Conservation (phyloP, 2,329 filamentous ascomycete species). For the Fusarium verticillioides region DNA sequence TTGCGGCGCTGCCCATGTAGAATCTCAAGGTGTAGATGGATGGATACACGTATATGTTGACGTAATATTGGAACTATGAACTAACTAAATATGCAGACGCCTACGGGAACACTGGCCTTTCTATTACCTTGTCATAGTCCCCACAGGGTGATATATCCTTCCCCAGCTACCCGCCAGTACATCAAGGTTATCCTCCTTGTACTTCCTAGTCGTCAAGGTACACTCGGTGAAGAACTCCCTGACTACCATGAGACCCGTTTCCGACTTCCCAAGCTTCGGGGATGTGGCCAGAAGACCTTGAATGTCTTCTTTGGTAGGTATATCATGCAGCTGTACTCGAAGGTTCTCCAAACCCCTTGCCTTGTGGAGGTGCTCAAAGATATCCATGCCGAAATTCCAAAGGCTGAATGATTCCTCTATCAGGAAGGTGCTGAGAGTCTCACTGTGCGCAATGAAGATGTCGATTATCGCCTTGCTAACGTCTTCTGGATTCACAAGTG, state of each 20-base stretch:
- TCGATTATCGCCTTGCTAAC: neutral
- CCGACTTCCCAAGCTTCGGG: neutral
- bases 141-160: fast-evolving
- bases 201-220: neutral
- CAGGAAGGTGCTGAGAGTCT: neutral
- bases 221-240: neutral
- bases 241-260: neutral
- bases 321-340: neutral
- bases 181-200: too few species aligned
- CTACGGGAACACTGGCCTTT: neutral
- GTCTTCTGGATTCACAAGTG: too few species aligned
- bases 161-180: neutral
- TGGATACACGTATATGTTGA: too few species aligned
- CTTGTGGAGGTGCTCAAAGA: neutral
- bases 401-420: too few species aligned
- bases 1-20: too few species aligned
- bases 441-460: neutral
- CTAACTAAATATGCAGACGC: neutral
- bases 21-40: neutral
- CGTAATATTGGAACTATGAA: neutral
- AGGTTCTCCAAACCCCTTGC: neutral
- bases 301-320: neutral
- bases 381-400: neutral
- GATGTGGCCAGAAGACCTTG: neutral
- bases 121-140: neutral